A percentile compares a stretch with the other conserved stretches of the same genome.
Evolutionary conservation across 1,284 basidiomycete species (phyloP).

Genomic region (Trichosporon faecale): DNA sequence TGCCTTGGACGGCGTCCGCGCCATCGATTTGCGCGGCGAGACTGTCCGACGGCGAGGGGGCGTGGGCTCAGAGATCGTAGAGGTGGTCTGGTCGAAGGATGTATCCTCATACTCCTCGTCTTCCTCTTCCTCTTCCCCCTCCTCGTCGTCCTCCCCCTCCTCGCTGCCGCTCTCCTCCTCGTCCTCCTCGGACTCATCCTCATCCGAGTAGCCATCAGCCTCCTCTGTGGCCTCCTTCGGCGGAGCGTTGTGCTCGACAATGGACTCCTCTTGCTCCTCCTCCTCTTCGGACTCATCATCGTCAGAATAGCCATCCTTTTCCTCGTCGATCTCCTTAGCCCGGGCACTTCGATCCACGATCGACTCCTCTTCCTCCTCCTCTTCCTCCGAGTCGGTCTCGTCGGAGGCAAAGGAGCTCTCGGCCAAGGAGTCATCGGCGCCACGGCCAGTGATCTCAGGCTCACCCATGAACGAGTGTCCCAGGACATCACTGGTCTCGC

Average conservation of each 20-base stretch:
- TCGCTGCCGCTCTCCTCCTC: constrained; percentile 28
- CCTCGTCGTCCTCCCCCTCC: constrained; percentile 24
- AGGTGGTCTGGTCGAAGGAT: constrained; percentile 27
- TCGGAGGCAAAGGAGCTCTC: not conserved
- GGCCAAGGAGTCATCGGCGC: not conserved
- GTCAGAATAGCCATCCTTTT: constrained; percentile 27
- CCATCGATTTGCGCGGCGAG: constrained; percentile 12
- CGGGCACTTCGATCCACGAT: constrained; percentile 13
- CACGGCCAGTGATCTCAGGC: not conserved
- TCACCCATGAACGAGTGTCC: not conserved
- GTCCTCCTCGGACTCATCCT: constrained; percentile 24
- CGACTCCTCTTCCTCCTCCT: constrained; percentile 23
- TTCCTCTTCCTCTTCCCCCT: constrained; percentile 42
- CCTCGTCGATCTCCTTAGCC: constrained; percentile 21
- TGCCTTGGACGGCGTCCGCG: constrained; percentile 11
- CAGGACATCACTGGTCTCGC: constrained; percentile 8
- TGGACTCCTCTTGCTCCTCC: constrained; percentile 24
- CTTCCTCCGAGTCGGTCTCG: constrained; percentile 31
- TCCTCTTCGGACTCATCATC: constrained; percentile 28
- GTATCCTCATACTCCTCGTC: constrained; percentile 42
- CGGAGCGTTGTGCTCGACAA: constrained; percentile 13
- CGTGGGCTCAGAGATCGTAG: constrained; percentile 24
- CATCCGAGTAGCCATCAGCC: constrained; percentile 31
- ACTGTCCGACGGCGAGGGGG: constrained; percentile 31
- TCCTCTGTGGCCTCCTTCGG: constrained; percentile 10